Evolutionary conservation across 2,329 filamentous ascomycete genomes (phyloP).

Genomic region (Colletotrichum limetticola): DNA sequence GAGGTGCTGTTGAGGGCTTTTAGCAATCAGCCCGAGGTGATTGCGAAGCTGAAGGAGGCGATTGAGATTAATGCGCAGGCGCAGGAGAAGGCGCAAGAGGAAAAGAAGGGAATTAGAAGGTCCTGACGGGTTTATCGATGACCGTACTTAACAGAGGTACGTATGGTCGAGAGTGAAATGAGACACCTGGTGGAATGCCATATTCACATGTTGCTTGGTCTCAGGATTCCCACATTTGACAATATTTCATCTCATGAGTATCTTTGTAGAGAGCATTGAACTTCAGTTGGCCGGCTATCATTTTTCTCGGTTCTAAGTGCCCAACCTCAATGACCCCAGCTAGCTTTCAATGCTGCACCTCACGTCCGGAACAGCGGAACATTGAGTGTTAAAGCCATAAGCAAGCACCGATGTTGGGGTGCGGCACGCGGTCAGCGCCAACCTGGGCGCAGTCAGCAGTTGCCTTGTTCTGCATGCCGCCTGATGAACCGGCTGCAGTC

Average conservation of each 20-base stretch:
- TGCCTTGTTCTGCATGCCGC: neutral
- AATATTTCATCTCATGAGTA: too few relatives aligned
- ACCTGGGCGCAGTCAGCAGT: neutral
- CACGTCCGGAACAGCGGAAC: too few relatives aligned
- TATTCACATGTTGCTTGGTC: neutral
- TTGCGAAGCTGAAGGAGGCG: slow-evolving; percentile 69
- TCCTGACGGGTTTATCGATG: slow-evolving; percentile 18
- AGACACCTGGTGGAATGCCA: neutral
- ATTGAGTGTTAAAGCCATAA: too few relatives aligned
- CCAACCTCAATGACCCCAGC: too few relatives aligned
- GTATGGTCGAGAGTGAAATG: neutral
- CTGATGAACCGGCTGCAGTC: neutral
- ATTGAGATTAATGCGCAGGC: slow-evolving; percentile 67
- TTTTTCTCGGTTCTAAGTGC: too few relatives aligned
- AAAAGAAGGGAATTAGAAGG: slow-evolving; percentile 42
- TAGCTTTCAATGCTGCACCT: too few relatives aligned
- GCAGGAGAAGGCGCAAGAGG: slow-evolving; percentile 55
- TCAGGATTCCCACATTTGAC: neutral
- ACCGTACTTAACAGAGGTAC: neutral
- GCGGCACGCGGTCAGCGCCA: neutral
- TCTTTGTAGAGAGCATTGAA: too few relatives aligned
- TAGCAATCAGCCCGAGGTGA: slow-evolving; percentile 67
- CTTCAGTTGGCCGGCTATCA: too few relatives aligned
- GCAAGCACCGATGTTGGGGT: neutral
- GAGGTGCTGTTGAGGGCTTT: slow-evolving; percentile 67